These are phyloP conservation scores for Aphanocladium album DNA, from an alignment of 2,329 filamentous ascomycete genomes.

Conservation along the genomic window DNA sequence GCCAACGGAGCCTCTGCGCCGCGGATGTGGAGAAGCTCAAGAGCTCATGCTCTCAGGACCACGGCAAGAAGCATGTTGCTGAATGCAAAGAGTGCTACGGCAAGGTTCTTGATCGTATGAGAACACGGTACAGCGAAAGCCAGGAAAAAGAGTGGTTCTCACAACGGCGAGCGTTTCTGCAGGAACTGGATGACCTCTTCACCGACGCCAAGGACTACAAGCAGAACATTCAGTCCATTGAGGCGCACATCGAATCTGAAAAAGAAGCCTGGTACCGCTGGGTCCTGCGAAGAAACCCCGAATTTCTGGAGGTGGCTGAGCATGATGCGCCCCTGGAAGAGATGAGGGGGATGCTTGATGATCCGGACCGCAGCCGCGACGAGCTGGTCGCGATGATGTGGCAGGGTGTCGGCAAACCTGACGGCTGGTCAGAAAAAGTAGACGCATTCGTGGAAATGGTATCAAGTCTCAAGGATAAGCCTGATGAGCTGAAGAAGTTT, in stretches of 20 bases:
- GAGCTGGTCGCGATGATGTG: constrained; percentile 34
- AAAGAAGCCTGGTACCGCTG: constrained; percentile 50
- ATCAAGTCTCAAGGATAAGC: constrained; percentile 26
- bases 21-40: constrained; percentile 39
- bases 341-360: constrained; percentile 31
- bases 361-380: constrained; percentile 32
- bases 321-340: constrained; percentile 26
- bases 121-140: constrained; percentile 30
- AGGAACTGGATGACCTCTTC: constrained; percentile 45
- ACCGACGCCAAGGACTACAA: constrained; percentile 41
- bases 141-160: constrained; percentile 47
- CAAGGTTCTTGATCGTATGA: constrained; percentile 42
- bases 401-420: constrained; percentile 30
- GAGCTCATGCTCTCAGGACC: constrained; percentile 36
- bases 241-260: constrained; percentile 46
- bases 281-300: constrained; percentile 34
- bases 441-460: constrained; percentile 31
- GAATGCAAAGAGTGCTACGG: constrained; percentile 46
- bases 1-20: constrained; percentile 31
- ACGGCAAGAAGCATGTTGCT: constrained; percentile 36
- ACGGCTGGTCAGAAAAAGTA: constrained; percentile 27
- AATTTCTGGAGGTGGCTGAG: constrained; percentile 31
- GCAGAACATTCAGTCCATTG: constrained; percentile 40
- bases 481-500: constrained; percentile 30
- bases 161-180: constrained; percentile 42